Evolutionary conservation across 75 land plant species (phyloP).

Genomic region (Selaginella moellendorffii): DNA sequence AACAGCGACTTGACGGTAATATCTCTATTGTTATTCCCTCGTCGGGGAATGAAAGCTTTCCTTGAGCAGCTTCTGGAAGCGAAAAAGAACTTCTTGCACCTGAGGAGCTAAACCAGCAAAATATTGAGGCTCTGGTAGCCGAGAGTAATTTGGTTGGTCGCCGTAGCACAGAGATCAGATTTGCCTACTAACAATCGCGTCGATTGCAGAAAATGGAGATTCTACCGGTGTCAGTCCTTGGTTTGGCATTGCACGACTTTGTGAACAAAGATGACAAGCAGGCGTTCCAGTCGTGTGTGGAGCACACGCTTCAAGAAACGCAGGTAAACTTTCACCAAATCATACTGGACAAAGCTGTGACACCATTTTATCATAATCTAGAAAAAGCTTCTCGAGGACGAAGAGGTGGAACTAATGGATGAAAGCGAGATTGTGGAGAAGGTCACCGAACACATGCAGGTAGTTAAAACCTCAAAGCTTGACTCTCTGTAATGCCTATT

Average conservation of each 20-base stretch:
- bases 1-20: constrained; percentile 37
- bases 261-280: constrained; percentile 94
- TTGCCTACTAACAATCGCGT: not conserved
- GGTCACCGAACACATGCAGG: constrained; percentile 87
- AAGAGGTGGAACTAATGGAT: constrained; percentile 36
- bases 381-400: constrained; percentile 58
- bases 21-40: constrained; percentile 5
- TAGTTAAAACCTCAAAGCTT: constrained; percentile 14
- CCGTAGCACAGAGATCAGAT: not conserved
- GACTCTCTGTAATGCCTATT: too few species aligned
- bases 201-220: constrained; percentile 99
- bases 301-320: constrained; percentile 79
- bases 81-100: constrained; percentile 77
- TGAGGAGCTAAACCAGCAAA: constrained; percentile 95
- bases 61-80: too few species aligned
- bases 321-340: constrained; percentile 36
- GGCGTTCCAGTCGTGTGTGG: constrained; percentile 72
- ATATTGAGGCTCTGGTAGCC: constrained; percentile 95
- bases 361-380: constrained; percentile 15
- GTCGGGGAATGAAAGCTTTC: too few species aligned
- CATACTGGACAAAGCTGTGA: not conserved
- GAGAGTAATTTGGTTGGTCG: constrained; percentile 82
- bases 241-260: constrained; percentile 89
- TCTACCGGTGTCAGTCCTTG: constrained; percentile 87
- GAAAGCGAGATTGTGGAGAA: constrained; percentile 71